Evolutionary conservation across 768 basidiomycete genomes (phyloP).

Genomic region (Gymnopilus junonius): DNA sequence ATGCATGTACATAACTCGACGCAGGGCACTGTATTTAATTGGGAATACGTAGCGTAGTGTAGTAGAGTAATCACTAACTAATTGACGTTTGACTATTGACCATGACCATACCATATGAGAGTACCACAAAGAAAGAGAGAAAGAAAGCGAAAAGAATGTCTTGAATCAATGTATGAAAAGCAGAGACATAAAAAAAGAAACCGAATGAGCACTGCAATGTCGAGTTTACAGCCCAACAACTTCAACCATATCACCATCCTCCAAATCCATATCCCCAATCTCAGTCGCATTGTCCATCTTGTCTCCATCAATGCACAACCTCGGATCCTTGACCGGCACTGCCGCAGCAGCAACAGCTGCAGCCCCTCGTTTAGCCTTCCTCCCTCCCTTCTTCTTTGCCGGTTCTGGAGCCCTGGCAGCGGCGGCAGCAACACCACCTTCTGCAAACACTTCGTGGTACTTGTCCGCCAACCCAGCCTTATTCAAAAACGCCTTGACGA

Average conservation of each 20-base stretch:
- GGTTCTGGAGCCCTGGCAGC: slow-evolving; percentile 22
- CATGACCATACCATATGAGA: background rate
- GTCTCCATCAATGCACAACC: slow-evolving; percentile 72
- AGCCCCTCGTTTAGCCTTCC: slow-evolving; percentile 31
- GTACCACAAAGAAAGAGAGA: background rate
- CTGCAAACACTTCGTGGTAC: slow-evolving; percentile 43
- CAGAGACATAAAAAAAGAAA: background rate
- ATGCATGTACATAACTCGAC: background rate
- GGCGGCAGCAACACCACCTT: background rate
- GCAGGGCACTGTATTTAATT: background rate
- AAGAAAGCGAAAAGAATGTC: background rate
- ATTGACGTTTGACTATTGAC: no score
- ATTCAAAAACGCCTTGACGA: slow-evolving; percentile 77
- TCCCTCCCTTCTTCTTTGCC: slow-evolving; percentile 25
- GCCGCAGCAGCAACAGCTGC: slow-evolving; percentile 29
- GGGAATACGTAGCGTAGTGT: background rate
- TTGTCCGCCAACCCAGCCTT: slow-evolving; percentile 63
- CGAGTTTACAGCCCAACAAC: slow-evolving; percentile 62
- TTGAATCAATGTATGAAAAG: background rate
- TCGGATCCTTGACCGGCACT: slow-evolving; percentile 43
- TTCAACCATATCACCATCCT: slow-evolving; percentile 83
- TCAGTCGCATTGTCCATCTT: slow-evolving; percentile 59
- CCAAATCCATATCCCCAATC: slow-evolving; percentile 72
- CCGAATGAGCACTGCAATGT: background rate
- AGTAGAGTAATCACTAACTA: background rate